These are phyloP conservation scores for Cryphonectria nitschkei DNA, from an alignment of 2,329 filamentous ascomycete genomes.

Conservation along the genomic window DNA sequence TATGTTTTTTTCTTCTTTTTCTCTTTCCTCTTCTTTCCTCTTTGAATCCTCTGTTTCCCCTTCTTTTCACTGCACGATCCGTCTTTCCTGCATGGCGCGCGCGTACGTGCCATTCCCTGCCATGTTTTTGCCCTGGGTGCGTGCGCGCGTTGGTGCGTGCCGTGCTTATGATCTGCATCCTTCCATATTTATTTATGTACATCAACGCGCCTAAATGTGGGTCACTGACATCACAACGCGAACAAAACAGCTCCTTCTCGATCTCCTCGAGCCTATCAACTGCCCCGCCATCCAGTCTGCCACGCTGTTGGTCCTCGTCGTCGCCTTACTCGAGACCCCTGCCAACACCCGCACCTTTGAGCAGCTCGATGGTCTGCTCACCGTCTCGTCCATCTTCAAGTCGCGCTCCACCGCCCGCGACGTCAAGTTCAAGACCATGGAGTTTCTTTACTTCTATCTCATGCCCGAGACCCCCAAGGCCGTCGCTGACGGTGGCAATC, in stretches of 20 bases:
- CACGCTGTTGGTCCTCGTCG: conserved; percentile 87
- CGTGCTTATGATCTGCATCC: conserved; percentile 2
- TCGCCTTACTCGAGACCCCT: conserved; percentile 83
- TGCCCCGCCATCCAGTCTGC: conserved; percentile 90
- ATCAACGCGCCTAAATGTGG: conserved; percentile 1
- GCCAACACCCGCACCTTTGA: conserved; percentile 92
- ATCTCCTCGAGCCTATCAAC: conserved; percentile 90
- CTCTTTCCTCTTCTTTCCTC: background rate
- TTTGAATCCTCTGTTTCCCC: background rate
- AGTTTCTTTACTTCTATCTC: conserved; percentile 98
- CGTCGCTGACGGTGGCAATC: conserved; percentile 41
- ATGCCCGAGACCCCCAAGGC: conserved; percentile 79
- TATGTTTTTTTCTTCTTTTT: conserved; percentile 41
- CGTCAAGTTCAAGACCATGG: conserved; percentile 93
- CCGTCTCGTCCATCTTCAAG: conserved; percentile 91
- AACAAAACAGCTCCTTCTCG: conserved; percentile 70
- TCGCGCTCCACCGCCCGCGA: conserved; percentile 81
- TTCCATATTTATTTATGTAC: background rate
- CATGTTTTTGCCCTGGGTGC: background rate
- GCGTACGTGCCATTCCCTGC: background rate
- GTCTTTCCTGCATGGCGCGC: background rate
- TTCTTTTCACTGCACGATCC: too few relatives aligned
- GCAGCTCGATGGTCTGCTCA: conserved; percentile 85
- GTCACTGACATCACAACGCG: background rate
- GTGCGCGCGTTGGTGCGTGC: background rate